Conservation (phyloP, 768 basidiomycete species). For the Rhizopogon roseolus region DNA sequence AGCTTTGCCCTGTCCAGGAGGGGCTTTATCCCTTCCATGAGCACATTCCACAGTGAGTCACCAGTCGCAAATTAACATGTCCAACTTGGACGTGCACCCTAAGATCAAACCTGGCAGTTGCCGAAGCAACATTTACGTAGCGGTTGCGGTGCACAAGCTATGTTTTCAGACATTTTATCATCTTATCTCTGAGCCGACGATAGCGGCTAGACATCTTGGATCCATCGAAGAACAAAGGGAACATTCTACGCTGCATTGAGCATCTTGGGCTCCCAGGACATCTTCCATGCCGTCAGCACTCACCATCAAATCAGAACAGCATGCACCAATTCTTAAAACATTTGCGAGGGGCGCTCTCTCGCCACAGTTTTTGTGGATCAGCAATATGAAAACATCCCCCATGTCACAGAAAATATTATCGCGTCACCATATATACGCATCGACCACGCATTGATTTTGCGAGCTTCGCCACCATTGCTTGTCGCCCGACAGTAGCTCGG, state of each 20-base stretch:
- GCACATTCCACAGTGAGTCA: conserved; percentile 57
- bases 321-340: conserved; percentile 87
- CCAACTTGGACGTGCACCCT: conserved; percentile 66
- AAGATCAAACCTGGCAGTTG: conserved; percentile 75
- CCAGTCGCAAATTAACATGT: not conserved
- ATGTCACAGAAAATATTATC: conserved; percentile 91
- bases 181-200: conserved; percentile 62
- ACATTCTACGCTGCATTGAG: conserved; percentile 31
- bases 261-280: conserved; percentile 82
- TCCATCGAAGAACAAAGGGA: too few species aligned
- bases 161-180: conserved; percentile 57
- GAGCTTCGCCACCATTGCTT: conserved; percentile 86
- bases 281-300: conserved; percentile 11
- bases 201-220: conserved; percentile 61
- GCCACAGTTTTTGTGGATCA: conserved; percentile 61
- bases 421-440: conserved; percentile 89
- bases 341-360: conserved; percentile 81
- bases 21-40: conserved; percentile 48
- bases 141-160: conserved; percentile 32
- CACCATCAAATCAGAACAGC: not conserved
- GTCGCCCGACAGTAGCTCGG: conserved; percentile 51
- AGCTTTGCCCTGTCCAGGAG: conserved; percentile 64
- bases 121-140: conserved; percentile 80
- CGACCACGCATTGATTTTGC: conserved; percentile 78
- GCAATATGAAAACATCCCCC: conserved; percentile 71